A percentile compares a stretch with the other conserved stretches of the same genome.
Conservation (phyloP, 2,329 filamentous ascomycete genomes). For the Samsoniella hepiali region DNA sequence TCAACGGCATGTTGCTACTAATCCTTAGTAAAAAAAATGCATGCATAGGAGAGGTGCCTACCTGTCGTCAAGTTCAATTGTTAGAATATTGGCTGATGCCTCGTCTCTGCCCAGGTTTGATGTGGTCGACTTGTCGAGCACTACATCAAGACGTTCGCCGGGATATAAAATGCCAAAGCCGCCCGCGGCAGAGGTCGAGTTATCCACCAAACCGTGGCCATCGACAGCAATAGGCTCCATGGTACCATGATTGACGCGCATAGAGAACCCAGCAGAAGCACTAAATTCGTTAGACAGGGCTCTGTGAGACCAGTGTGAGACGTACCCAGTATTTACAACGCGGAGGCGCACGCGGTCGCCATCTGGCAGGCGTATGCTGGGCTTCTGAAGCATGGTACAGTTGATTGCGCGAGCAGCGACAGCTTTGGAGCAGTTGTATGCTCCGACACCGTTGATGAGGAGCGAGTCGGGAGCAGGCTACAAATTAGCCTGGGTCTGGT, state of each 20-base stretch:
- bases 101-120: background rate
- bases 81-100: background rate
- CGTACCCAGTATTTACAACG: conserved; percentile 24
- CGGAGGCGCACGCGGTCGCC: conserved; percentile 20
- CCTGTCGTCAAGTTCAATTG: conserved; percentile 17
- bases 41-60: background rate
- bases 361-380: conserved; percentile 17
- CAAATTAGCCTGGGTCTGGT: conserved; percentile 3
- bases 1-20: conserved; percentile 24
- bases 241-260: conserved; percentile 15
- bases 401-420: conserved; percentile 20
- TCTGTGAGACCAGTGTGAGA: background rate
- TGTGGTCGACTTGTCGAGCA: background rate
- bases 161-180: conserved; percentile 24
- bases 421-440: conserved; percentile 24
- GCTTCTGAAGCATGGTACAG: conserved; percentile 17
- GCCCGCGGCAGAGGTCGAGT: conserved; percentile 10
- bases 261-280: conserved; percentile 20
- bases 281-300: background rate
- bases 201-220: conserved; percentile 19
- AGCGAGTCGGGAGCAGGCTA: conserved; percentile 22
- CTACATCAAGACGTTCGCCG: conserved; percentile 24
- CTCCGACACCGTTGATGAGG: conserved; percentile 19
- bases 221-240: conserved; percentile 23
- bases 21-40: background rate